A percentile compares a stretch with the other conserved stretches of the same genome.
These are phyloP conservation scores for Fusarium heterosporum DNA, from an alignment of 2,329 filamentous ascomycete species.

Conservation along the genomic window DNA sequence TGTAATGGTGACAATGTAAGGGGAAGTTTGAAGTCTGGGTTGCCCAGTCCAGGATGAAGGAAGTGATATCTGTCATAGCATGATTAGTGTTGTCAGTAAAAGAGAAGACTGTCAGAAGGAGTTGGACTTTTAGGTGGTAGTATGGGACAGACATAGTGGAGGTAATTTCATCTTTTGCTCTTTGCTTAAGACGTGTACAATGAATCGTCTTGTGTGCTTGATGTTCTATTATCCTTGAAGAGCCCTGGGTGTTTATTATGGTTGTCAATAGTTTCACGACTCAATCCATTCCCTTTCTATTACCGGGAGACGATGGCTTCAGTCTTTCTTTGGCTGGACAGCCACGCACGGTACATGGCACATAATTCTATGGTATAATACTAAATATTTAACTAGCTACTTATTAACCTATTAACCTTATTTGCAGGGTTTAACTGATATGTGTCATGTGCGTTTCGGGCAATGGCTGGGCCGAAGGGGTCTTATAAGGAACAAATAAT, in stretches of 20 bases:
- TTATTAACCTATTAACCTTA: slow-evolving; percentile 5
- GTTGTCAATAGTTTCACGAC: neutral
- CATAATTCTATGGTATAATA: neutral
- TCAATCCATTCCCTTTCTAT: neutral
- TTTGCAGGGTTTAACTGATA: slow-evolving; percentile 8
- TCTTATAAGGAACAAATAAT: neutral
- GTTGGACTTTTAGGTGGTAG: slow-evolving; percentile 28
- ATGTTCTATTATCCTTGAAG: neutral
- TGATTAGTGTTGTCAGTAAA: slow-evolving; percentile 19
- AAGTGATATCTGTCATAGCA: slow-evolving; percentile 21
- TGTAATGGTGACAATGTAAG: slow-evolving; percentile 21
- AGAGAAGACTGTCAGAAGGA: slow-evolving; percentile 33
- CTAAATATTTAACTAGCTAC: neutral
- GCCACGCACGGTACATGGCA: neutral
- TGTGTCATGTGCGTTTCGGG: slow-evolving; percentile 34
- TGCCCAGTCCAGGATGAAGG: slow-evolving; percentile 18
- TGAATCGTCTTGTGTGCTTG: slow-evolving; percentile 3
- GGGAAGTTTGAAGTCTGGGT: slow-evolving; percentile 18
- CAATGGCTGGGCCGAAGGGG: slow-evolving; percentile 13
- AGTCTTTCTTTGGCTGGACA: neutral
- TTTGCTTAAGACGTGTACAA: slow-evolving; percentile 23
- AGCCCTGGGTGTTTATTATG: neutral
- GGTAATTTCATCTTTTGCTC: slow-evolving; percentile 42
- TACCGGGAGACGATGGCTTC: neutral
- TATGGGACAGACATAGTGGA: slow-evolving; percentile 29